Evolutionary conservation across 2,329 filamentous ascomycete species (phyloP), one percentile per base, ranked within the genome.

Genomic region (Ophioceras dolichostomum): DNA sequence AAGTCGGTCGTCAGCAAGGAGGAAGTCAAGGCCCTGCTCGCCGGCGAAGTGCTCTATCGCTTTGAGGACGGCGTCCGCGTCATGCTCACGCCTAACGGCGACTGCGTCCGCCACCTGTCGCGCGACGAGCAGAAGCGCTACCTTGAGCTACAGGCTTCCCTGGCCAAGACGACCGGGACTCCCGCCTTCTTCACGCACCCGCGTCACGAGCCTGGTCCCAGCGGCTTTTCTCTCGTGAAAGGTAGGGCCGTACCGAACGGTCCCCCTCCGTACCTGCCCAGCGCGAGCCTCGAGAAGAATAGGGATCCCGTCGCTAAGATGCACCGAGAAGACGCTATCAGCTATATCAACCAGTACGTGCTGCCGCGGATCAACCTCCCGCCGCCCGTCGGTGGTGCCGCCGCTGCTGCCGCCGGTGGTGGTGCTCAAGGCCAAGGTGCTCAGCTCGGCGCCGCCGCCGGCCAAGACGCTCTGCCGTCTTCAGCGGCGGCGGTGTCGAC

Each of bases 61-160:
- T 57, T 76, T 28, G 62, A 76, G 2, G 76, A 81, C 43, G 76
- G 75, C 39, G 68, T 71, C 53, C 70, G 79, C 19, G 76, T 83
- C 44, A 68, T 88, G 46, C 73, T 88, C 37, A 87, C 83, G 0
- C 80, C 83, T 0, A 77, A 81, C 43, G 83, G 83, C 10, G 78
- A 84, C 43, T 83, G 81, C 51, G 65, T 89, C n/a, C 76, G 79
- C 45, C 79, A 82, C 40, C 59, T 91, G 38, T 76, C 68, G 1
- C 59, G 68, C 4, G 73, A 79, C 30, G 77, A 88, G 43, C 83
- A 88, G 50, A 65, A 78, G 24, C 69, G 70, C 4, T 88, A 82
- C 45, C 61, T 89, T 10, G 66, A 74, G 36, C 67, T 89, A 5
- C 84, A 89, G 54, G 62, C 67, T 34, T 60, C 60, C 6, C 59